phyloP scores from a whole-genome alignment of 1,139 yeast genomes.

The Sporopachydermia cereana region DNA sequence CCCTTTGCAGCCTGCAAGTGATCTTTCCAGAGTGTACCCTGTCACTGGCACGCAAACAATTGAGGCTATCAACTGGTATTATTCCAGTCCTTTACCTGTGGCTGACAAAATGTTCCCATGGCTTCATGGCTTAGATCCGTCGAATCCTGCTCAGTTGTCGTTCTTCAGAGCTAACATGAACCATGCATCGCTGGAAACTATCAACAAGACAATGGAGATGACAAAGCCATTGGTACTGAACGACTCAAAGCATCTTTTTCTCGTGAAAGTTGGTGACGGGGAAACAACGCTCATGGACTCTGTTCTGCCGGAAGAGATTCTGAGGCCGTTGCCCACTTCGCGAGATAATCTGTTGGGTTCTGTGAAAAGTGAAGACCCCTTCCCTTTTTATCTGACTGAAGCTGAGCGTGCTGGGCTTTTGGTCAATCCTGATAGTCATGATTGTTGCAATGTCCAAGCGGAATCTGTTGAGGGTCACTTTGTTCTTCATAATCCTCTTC shows the following conservation, averaged over 20 bases:
- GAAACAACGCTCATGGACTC: slow-evolving; percentile 51
- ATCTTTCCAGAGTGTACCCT: slow-evolving; percentile 13
- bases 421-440: neutral
- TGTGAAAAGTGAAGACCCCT: neutral
- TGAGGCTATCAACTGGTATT: slow-evolving; percentile 20
- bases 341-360: slow-evolving; percentile 25
- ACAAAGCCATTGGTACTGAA: neutral
- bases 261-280: slow-evolving; percentile 29
- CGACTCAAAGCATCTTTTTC: slow-evolving; percentile 19
- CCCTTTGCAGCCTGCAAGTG: neutral
- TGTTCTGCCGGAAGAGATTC: slow-evolving; percentile 46
- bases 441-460: slow-evolving; percentile 3
- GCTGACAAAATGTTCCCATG: slow-evolving; percentile 74
- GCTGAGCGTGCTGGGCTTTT: slow-evolving; percentile 8
- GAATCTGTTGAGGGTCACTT: slow-evolving; percentile 10
- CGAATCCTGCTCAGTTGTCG: slow-evolving; percentile 17
- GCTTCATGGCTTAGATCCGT: slow-evolving; percentile 61
- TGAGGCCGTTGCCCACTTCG: slow-evolving; percentile 30
- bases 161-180: slow-evolving; percentile 11
- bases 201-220: neutral
- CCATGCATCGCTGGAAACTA: neutral
- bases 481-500: slow-evolving; percentile 14
- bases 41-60: slow-evolving; percentile 20
- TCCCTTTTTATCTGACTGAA: slow-evolving; percentile 9
- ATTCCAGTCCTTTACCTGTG: slow-evolving; percentile 45